Evolutionary conservation across 768 basidiomycete genomes (phyloP).

Genomic region (Phanerochaete carnosa): DNA sequence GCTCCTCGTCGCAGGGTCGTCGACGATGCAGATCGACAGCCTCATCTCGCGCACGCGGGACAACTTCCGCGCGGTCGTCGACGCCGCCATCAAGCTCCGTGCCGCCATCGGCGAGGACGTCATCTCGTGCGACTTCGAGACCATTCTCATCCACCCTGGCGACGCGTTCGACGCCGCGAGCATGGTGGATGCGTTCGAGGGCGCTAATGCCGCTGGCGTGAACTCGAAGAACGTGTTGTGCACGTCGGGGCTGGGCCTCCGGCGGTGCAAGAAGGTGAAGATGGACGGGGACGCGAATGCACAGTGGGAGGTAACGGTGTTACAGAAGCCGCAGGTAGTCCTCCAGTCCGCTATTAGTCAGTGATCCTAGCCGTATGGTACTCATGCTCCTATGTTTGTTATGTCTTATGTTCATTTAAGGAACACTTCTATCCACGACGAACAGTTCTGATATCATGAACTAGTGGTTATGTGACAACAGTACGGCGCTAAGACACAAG

Average conservation of each 20-base stretch:
- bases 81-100: conserved; percentile 11
- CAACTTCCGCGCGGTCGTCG: conserved; percentile 12
- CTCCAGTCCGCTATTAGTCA: conserved; percentile 8
- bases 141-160: conserved; percentile 13
- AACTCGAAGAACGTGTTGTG: conserved; percentile 10
- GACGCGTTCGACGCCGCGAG: conserved; percentile 10
- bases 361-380: background rate
- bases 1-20: conserved; percentile 12
- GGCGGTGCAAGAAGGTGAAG: conserved; percentile 11
- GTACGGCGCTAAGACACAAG: too few relatives aligned
- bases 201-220: background rate
- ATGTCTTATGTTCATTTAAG: background rate
- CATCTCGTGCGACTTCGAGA: conserved; percentile 16
- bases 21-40: conserved; percentile 6
- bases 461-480: background rate
- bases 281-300: conserved; percentile 2
- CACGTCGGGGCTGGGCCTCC: conserved; percentile 10
- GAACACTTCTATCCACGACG: background rate
- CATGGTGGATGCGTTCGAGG: conserved; percentile 10
- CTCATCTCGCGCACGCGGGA: conserved; percentile 12
- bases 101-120: conserved; percentile 14
- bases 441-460: background rate
- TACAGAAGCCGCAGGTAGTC: conserved; percentile 12
- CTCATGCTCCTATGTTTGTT: background rate
- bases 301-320: conserved; percentile 13